Percentiles rank a stretch among this genome's conserved stretches.
Evolutionary conservation across 2,329 filamentous ascomycete species (phyloP).

Genomic region (Dactylella cylindrospora): DNA sequence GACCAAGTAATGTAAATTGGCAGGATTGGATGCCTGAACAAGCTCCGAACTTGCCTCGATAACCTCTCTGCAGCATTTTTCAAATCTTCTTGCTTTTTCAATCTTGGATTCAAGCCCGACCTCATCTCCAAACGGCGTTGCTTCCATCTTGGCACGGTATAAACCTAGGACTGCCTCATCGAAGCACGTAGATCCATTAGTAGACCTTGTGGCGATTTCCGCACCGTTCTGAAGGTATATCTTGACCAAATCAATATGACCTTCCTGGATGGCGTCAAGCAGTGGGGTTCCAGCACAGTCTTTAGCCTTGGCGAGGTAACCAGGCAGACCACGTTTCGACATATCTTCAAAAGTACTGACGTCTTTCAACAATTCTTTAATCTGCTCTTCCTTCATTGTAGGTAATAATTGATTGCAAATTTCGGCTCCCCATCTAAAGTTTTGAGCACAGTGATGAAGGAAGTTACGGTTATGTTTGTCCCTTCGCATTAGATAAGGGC

Average conservation of each 20-base stretch:
- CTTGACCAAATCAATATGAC: conserved; percentile 4
- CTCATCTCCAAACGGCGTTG: background rate
- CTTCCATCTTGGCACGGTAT: conserved; percentile 1
- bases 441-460: conserved; percentile 11
- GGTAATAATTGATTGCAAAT: conserved; percentile 9
- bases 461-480: conserved; percentile 18
- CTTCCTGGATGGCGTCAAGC: conserved; percentile 11
- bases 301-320: conserved; percentile 1
- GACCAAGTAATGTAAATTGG: conserved; percentile 14
- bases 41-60: conserved; percentile 1
- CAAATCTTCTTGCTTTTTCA: conserved; percentile 9
- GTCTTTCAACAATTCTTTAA: conserved; percentile 1
- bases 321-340: background rate
- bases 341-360: conserved; percentile 1
- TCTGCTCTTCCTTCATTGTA: background rate
- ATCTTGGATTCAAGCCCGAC: background rate
- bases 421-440: conserved; percentile 6
- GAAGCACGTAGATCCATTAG: conserved; percentile 1
- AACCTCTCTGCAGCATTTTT: conserved; percentile 2
- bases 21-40: conserved; percentile 11
- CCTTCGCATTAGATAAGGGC: conserved; percentile 12
- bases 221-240: conserved; percentile 1
- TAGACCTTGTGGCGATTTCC: conserved; percentile 4
- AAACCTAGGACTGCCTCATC: conserved; percentile 8
- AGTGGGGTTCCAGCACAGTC: conserved; percentile 9